Evolutionary conservation across 192 early-diverging fungal genomes (phyloP).

Genomic region (Backusella mclennaniae): DNA sequence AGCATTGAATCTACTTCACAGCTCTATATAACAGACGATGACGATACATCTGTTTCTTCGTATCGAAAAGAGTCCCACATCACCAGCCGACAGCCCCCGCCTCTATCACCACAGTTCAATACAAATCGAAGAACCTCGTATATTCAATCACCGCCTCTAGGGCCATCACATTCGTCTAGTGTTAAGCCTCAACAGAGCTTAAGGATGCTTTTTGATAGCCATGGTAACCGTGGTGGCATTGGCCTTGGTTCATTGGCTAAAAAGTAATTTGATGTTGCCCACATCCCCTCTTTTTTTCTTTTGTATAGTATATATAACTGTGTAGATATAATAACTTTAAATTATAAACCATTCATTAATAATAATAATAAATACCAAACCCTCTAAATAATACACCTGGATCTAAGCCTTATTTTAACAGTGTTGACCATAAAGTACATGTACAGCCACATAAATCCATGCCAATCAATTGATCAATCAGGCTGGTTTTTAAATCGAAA

Average conservation of each 20-base stretch:
- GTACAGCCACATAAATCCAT: too few species aligned
- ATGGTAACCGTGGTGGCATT: not conserved
- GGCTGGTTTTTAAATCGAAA: not conserved
- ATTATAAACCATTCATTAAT: not conserved
- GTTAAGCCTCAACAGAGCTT: slow-evolving; percentile 6
- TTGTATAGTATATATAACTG: not conserved
- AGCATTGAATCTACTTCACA: slow-evolving; percentile 10
- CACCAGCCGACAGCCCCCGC: not conserved
- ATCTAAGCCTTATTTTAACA: too few species aligned
- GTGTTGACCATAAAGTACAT: too few species aligned
- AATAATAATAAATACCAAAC: not conserved
- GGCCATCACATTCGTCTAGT: not conserved
- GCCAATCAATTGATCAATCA: too few species aligned
- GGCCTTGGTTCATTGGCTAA: slow-evolving; percentile 4
- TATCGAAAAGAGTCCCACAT: slow-evolving; percentile 1
- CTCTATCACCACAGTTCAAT: not conserved
- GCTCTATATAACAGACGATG: slow-evolving; percentile 22
- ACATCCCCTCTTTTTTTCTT: not conserved
- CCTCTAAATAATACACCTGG: too few species aligned
- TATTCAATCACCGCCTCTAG: not conserved
- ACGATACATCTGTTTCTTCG: not conserved
- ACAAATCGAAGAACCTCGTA: not conserved
- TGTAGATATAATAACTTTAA: not conserved
- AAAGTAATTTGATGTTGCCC: not conserved
- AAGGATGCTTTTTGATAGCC: slow-evolving; percentile 7